A percentile compares a stretch with the other conserved stretches of the same genome.
Evolutionary conservation across 108 stramenopile genomes (phyloP).

Genomic region (Cyclotella kingstonii): DNA sequence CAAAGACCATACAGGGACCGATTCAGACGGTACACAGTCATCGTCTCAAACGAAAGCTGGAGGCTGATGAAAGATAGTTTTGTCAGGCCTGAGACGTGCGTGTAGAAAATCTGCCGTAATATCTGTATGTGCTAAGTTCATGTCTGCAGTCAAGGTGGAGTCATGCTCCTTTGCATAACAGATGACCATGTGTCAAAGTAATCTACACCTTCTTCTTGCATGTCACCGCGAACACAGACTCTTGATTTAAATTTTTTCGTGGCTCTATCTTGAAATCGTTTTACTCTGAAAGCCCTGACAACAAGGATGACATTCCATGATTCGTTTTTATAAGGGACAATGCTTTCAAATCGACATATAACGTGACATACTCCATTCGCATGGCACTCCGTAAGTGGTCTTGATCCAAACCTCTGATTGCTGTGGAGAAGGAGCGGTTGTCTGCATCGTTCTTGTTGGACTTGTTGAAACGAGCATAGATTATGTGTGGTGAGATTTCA

Average conservation of each 20-base stretch:
- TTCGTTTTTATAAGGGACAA: constrained; percentile 20
- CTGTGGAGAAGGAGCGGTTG: constrained; percentile 29
- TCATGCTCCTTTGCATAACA: constrained; percentile 46
- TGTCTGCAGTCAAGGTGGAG: constrained; percentile 11
- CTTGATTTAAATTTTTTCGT: constrained; percentile 51
- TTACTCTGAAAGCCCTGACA: constrained; percentile 50
- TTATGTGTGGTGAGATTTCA: no score
- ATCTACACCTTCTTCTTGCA: constrained; percentile 28
- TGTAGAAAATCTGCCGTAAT: constrained; percentile 53
- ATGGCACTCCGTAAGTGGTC: constrained; percentile 29
- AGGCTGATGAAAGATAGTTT: constrained; percentile 42
- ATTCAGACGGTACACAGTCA: constrained; percentile 20
- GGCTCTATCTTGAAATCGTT: constrained; percentile 48
- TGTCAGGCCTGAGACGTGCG: constrained; percentile 27
- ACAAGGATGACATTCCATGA: constrained; percentile 32
- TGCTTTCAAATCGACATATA: constrained; percentile 11
- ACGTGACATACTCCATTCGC: constrained; percentile 21
- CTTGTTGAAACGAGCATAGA: no score
- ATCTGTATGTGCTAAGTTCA: constrained; percentile 18
- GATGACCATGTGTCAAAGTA: constrained; percentile 50
- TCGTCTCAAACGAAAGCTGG: constrained; percentile 7
- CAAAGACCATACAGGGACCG: constrained; percentile 38
- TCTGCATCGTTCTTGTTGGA: no score
- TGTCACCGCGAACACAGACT: constrained; percentile 43
- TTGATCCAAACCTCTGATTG: constrained; percentile 24